phyloP scores from a whole-genome alignment of 306 rosid species.

The Quercus wislizeni region DNA sequence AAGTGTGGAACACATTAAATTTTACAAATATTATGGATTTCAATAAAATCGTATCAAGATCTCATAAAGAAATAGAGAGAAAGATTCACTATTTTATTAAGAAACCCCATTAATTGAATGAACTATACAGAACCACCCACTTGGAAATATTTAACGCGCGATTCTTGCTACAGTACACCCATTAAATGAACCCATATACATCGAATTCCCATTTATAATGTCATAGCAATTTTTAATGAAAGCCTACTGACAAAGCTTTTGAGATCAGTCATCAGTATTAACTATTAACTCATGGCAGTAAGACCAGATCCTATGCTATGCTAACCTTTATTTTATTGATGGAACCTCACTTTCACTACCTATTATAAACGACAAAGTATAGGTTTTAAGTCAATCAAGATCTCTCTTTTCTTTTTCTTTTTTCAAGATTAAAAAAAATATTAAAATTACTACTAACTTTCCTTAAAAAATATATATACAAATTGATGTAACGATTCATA shows the following conservation, averaged over 20 bases:
- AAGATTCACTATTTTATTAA: not conserved
- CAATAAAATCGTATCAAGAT: not conserved
- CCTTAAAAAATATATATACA: too few species aligned
- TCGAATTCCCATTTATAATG: not conserved
- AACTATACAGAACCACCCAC: not conserved
- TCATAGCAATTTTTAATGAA: not conserved
- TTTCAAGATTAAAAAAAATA: not conserved
- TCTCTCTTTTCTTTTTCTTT: too few species aligned
- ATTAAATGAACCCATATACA: not conserved
- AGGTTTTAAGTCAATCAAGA: not conserved
- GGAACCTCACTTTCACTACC: not conserved
- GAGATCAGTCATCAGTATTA: not conserved
- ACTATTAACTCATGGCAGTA: not conserved
- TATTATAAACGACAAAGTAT: not conserved
- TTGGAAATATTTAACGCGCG: not conserved
- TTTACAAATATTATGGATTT: not conserved
- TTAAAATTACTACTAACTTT: too few species aligned
- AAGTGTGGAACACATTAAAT: not conserved
- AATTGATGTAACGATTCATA: too few species aligned
- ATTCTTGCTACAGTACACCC: not conserved
- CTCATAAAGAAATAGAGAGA: not conserved
- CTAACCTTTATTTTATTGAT: not conserved
- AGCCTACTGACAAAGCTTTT: not conserved
- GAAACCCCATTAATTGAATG: not conserved
- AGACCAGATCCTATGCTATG: not conserved